A percentile compares a stretch with the other conserved stretches of the same genome.
These are phyloP conservation scores for Ustilago crameri DNA, from an alignment of 1,284 basidiomycete genomes.

Conservation along the genomic window DNA sequence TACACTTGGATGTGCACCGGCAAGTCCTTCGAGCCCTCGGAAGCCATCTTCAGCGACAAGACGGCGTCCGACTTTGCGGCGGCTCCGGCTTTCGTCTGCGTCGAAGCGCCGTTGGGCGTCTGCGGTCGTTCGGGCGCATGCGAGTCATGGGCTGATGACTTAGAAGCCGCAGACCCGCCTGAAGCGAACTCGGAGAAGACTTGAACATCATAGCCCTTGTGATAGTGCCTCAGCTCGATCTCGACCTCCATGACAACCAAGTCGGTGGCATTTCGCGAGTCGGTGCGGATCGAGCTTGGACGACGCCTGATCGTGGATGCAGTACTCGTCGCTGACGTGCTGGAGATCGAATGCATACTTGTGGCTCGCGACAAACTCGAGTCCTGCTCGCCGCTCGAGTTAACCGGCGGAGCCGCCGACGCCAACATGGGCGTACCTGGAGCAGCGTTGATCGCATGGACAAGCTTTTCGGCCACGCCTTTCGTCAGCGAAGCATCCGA, in stretches of 20 bases:
- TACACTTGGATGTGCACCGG: slow-evolving; percentile 54
- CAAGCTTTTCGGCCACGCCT: slow-evolving; percentile 39
- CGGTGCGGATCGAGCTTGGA: slow-evolving; percentile 44
- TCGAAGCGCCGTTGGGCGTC: slow-evolving; percentile 5
- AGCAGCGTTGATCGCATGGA: slow-evolving; percentile 25
- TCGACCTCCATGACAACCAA: slow-evolving; percentile 60
- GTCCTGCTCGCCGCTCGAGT: slow-evolving; percentile 27
- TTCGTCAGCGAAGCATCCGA: slow-evolving; percentile 54
- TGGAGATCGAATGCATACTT: slow-evolving; percentile 46
- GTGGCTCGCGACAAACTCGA: slow-evolving; percentile 45
- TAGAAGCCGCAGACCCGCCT: not conserved
- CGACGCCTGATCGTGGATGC: slow-evolving; percentile 38
- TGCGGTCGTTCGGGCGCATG: slow-evolving; percentile 5
- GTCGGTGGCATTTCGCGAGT: slow-evolving; percentile 45
- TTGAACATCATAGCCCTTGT: slow-evolving; percentile 61
- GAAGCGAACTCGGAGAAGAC: slow-evolving; percentile 45
- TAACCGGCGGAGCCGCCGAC: slow-evolving; percentile 27
- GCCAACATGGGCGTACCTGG: slow-evolving; percentile 33
- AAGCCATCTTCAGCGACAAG: slow-evolving; percentile 29
- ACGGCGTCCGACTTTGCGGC: not conserved
- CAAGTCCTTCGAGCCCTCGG: slow-evolving; percentile 36
- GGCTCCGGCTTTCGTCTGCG: slow-evolving; percentile 2
- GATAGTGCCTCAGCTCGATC: slow-evolving; percentile 64
- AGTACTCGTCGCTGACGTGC: slow-evolving; percentile 24
- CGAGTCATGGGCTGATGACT: not conserved